Conservation (phyloP, 2,329 filamentous ascomycete species). For the Aschersonia sp. region DNA sequence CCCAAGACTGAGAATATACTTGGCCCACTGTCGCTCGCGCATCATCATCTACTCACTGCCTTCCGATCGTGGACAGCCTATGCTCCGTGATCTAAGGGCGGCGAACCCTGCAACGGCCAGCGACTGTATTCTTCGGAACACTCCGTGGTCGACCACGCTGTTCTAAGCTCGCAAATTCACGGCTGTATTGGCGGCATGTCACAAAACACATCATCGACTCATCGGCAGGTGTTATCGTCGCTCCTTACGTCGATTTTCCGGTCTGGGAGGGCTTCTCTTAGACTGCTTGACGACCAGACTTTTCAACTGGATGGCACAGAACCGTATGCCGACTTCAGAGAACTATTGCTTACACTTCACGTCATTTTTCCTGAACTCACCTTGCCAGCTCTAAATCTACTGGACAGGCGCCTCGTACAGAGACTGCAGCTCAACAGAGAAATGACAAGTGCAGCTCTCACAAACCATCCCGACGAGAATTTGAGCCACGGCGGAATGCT, state of each 20-base stretch:
- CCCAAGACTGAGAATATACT: no score
- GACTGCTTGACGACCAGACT: neutral
- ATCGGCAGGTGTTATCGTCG: constrained; percentile 1
- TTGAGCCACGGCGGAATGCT: neutral
- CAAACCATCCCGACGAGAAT: neutral
- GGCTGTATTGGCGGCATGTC: neutral
- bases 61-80: no score
- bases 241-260: constrained; percentile 1
- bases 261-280: neutral
- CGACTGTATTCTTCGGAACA: no score
- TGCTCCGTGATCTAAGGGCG: no score
- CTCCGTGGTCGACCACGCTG: no score
- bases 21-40: no score
- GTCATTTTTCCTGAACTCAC: constrained; percentile 70
- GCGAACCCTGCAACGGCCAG: no score
- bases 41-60: no score
- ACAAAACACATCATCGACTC: neutral
- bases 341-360: constrained; percentile 65
- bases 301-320: neutral
- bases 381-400: constrained; percentile 72
- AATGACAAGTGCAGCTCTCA: neutral
- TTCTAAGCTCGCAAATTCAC: no score
- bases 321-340: constrained; percentile 19
- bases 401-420: constrained; percentile 59
- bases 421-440: constrained; percentile 1